Base-by-base conservation (phyloP, 768 basidiomycete genomes). In the Cantharellus anzutake region DNA sequence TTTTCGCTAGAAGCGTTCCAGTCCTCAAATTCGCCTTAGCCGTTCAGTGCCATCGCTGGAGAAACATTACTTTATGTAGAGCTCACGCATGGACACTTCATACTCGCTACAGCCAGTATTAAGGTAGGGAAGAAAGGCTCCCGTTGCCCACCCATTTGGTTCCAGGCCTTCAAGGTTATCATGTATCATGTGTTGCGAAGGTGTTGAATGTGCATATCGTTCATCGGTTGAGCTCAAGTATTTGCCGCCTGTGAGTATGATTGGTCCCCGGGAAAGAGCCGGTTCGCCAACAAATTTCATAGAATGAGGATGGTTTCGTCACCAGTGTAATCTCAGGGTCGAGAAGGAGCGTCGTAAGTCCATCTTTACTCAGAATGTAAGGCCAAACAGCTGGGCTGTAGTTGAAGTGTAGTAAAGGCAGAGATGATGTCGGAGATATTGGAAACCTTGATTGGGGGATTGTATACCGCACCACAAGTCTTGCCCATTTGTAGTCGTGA, bases 21-120 rank as follows among this genome's bases (percentile, higher is more conserved):
- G 65, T 68, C 29, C 64, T 50, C 16, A 66, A 62, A 57, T 70
- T 69, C 39, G 68, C 51, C 63, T 69, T 70, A 39, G 68, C 67
- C 2, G 64, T 64, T 4, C 57, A 60, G 79, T 77, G 7, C 56
- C 56, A 34, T 38, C 40, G 40, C 29, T 16, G 37, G 16, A n/a
- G n/a, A n/a, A n/a, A 5, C 38, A 34, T 7, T 7, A 41, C 57
- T 16, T 16, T 58, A 51, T 41, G 48, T 37, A 16, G 7, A n/a
- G 48, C 11, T 5, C 35, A n/a, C n/a, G n/a, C n/a, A n/a, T 58
- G 57, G 41, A 58, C 42, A 41, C 38, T 34, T 58, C 57, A 37
- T 14, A 7, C 11, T 41, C 5, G n/a, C 38, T 16, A 7, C 11
- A 50, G 57, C 41, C 14, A 35, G 57, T 16, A 58, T 7, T 20